phyloP scores from a whole-genome alignment of 1,284 basidiomycete genomes.

The Cutaneotrichosporon sp. region DNA sequence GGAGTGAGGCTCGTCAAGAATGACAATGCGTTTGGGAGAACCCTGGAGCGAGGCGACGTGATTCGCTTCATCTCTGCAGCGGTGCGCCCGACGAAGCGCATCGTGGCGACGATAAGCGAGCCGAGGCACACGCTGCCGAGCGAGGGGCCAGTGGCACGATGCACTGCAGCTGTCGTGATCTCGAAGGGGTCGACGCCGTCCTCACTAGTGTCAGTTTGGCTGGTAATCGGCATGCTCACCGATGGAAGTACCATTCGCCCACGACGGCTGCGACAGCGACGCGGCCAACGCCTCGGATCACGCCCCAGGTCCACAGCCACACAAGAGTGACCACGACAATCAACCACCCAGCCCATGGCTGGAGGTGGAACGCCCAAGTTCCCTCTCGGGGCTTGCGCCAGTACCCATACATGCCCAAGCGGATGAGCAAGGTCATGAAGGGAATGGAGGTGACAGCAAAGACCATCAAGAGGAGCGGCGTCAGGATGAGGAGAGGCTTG shows the following conservation, averaged over 20 bases:
- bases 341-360: conserved; percentile 79
- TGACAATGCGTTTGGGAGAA: conserved; percentile 50
- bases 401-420: conserved; percentile 74
- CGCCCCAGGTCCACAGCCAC: conserved; percentile 91
- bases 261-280: conserved; percentile 80
- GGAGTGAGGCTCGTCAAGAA: conserved; percentile 55
- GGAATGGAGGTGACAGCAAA: conserved; percentile 76
- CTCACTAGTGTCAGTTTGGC: conserved; percentile 20
- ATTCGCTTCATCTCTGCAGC: conserved; percentile 43
- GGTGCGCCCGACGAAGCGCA: conserved; percentile 56
- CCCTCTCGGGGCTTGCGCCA: conserved; percentile 53
- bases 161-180: conserved; percentile 73
- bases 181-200: conserved; percentile 59
- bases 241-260: conserved; percentile 88
- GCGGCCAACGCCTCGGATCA: conserved; percentile 76
- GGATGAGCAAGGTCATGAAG: conserved; percentile 79
- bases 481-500: conserved; percentile 77
- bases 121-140: conserved; percentile 77
- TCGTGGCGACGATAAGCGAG: conserved; percentile 70
- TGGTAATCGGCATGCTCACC: conserved; percentile 56
- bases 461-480: conserved; percentile 71
- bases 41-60: conserved; percentile 39
- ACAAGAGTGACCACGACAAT: conserved; percentile 67
- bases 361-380: conserved; percentile 69
- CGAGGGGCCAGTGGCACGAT: conserved; percentile 75